A percentile compares a stretch with the other conserved stretches of the same genome.
These are phyloP conservation scores for Clonostachys rosea DNA, from an alignment of 2,329 filamentous ascomycete genomes.

Conservation along the genomic window DNA sequence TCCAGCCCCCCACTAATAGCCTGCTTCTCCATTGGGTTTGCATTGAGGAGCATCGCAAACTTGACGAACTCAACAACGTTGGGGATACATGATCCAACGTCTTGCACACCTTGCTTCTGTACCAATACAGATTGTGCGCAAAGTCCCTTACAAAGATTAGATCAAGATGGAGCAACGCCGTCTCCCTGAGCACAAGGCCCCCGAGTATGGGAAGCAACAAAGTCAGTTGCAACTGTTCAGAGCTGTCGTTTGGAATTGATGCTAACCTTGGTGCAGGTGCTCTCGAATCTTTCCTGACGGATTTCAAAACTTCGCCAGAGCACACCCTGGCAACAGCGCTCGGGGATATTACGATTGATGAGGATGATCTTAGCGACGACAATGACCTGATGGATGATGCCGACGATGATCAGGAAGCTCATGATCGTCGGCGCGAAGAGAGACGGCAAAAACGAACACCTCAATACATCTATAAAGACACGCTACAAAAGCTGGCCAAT, in stretches of 20 bases:
- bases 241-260: neutral
- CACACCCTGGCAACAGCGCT: slow-evolving; percentile 75
- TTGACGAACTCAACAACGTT: neutral
- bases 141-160: neutral
- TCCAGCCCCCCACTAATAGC: neutral
- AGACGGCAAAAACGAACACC: slow-evolving; percentile 47
- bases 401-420: slow-evolving; percentile 46
- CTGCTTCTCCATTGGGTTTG: neutral
- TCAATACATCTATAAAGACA: slow-evolving; percentile 82
- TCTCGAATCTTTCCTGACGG: slow-evolving; percentile 82
- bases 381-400: slow-evolving; percentile 86
- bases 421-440: slow-evolving; percentile 42
- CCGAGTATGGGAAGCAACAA: slow-evolving; percentile 84
- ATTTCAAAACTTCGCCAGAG: slow-evolving; percentile 78
- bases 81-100: neutral
- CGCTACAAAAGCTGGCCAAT: slow-evolving; percentile 84
- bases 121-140: too few relatives aligned
- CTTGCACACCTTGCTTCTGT: neutral
- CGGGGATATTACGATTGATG: slow-evolving; percentile 79
- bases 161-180: slow-evolving; percentile 61
- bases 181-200: slow-evolving; percentile 61
- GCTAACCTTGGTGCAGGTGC: slow-evolving; percentile 45
- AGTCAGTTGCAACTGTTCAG: slow-evolving; percentile 40
- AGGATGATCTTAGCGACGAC: slow-evolving; percentile 82
- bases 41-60: neutral